Percentiles rank a stretch among this genome's conserved stretches.
Conservation (phyloP, 2,329 filamentous ascomycete genomes). For the Aspergillus texensis region DNA sequence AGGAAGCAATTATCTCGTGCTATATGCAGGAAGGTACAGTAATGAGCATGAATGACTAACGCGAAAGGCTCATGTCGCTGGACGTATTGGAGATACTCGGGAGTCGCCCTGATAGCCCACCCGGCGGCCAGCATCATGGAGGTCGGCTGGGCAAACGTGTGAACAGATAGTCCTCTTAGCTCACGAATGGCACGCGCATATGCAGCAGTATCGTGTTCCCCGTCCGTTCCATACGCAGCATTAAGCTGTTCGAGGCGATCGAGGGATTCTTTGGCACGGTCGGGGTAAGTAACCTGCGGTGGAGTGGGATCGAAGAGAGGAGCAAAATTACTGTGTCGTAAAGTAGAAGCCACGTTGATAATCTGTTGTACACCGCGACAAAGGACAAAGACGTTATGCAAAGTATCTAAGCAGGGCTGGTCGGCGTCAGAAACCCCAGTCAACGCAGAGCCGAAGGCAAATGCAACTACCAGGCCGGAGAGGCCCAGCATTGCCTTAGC, state of each 20-base stretch:
- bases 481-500: background rate
- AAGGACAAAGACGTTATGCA: constrained; percentile 9
- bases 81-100: constrained; percentile 20
- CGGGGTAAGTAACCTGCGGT: background rate
- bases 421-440: constrained; percentile 5
- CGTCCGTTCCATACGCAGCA: background rate
- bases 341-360: background rate
- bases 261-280: background rate
- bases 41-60: constrained; percentile 26
- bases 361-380: constrained; percentile 14
- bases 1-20: constrained; percentile 25
- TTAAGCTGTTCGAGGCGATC: background rate
- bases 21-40: constrained; percentile 25
- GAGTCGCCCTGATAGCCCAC: constrained; percentile 22
- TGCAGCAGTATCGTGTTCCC: background rate
- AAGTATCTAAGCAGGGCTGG: constrained; percentile 3
- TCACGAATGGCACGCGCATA: background rate
- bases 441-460: constrained; percentile 25
- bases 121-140: constrained; percentile 16
- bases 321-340: background rate
- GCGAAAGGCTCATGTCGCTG: constrained; percentile 19
- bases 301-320: background rate
- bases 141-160: background rate
- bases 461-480: constrained; percentile 21
- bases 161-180: background rate